Evolutionary conservation across 177 flowering plant species (phyloP).

Genomic region (Tripterygium wilfordii): DNA sequence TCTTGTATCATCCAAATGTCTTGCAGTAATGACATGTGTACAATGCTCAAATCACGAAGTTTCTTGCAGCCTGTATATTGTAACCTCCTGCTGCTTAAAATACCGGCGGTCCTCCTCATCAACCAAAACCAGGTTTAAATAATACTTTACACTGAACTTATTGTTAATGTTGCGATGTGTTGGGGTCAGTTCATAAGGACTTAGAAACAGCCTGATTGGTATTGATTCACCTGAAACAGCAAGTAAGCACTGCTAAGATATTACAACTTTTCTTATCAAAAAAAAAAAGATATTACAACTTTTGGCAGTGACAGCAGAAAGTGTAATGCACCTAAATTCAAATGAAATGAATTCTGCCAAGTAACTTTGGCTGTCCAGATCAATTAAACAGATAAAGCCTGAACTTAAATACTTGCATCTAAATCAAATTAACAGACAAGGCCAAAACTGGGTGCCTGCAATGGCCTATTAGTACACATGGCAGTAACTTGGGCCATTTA

Average conservation of each 20-base stretch:
- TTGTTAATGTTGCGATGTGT: conserved; percentile 93
- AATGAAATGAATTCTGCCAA: too few relatives aligned
- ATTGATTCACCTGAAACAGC: conserved; percentile 86
- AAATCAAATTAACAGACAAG: too few relatives aligned
- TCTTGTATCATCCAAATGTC: too few relatives aligned
- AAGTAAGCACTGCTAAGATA: background rate
- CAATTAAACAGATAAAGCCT: too few relatives aligned
- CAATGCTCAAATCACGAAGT: conserved; percentile 22
- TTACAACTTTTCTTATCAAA: background rate
- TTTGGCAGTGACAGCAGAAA: background rate
- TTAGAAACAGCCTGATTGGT: conserved; percentile 84
- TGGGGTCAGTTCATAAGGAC: conserved; percentile 94
- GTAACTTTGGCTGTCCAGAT: too few relatives aligned
- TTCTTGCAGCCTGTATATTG: conserved; percentile 71
- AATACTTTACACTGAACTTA: conserved; percentile 94
- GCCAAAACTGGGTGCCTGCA: too few relatives aligned
- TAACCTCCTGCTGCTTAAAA: conserved; percentile 94
- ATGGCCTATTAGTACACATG: too few relatives aligned
- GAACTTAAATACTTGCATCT: too few relatives aligned
- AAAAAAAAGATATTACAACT: too few relatives aligned
- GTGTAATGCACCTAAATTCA: too few relatives aligned
- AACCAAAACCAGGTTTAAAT: conserved; percentile 86
- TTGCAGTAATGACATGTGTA: background rate
- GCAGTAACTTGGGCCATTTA: too few relatives aligned
- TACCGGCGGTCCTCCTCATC: conserved; percentile 96